phyloP scores from a whole-genome alignment of 75 land plant species.

The Adiantum capillusveneris region DNA sequence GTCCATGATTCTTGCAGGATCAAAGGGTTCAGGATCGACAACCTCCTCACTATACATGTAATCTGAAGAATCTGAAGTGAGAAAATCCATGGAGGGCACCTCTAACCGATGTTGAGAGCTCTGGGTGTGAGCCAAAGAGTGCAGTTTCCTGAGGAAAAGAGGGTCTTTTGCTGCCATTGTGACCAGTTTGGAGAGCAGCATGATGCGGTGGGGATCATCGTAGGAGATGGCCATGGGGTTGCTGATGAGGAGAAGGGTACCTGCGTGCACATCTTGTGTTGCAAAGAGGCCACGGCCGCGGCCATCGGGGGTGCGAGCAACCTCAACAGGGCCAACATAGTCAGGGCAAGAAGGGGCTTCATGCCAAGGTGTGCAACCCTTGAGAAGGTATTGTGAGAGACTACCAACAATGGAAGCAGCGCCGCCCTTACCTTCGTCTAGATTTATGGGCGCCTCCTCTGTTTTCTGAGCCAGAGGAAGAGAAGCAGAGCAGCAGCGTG shows the following conservation, averaged over 20 bases:
- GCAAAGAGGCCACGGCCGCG: conserved; percentile 20
- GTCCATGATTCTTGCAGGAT: conserved; percentile 3
- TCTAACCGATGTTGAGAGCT: background rate
- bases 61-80: background rate
- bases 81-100: conserved; percentile 4
- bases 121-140: background rate
- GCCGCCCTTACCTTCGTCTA: too few species aligned
- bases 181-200: background rate
- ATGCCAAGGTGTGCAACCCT: too few species aligned
- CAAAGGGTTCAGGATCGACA: background rate
- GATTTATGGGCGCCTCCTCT: too few species aligned
- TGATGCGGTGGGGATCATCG: background rate
- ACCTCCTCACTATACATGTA: too few species aligned
- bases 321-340: conserved; percentile 13
- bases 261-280: conserved; percentile 10
- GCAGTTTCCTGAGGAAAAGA: background rate
- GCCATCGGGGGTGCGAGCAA: conserved; percentile 5
- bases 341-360: conserved; percentile 1
- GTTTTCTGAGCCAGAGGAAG: too few species aligned
- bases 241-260: too few species aligned
- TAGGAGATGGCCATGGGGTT: conserved; percentile 19
- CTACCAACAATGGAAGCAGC: too few species aligned
- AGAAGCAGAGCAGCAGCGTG: too few species aligned
- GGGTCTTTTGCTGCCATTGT: too few species aligned
- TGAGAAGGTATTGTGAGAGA: too few species aligned